These are phyloP conservation scores for Pisolithus marmoratus DNA, from an alignment of 768 basidiomycete species.

Conservation along the genomic window DNA sequence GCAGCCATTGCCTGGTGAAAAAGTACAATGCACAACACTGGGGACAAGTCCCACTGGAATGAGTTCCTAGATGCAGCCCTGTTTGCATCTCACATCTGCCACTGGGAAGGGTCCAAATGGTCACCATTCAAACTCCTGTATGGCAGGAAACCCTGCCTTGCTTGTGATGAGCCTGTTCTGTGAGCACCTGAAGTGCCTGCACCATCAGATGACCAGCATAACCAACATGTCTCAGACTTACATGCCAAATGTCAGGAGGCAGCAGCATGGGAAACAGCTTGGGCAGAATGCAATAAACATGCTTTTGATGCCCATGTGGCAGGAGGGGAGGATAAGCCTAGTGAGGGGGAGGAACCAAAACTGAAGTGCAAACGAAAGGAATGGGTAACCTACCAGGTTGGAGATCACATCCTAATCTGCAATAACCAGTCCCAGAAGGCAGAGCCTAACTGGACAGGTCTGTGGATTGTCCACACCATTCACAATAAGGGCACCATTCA, in stretches of 20 bases:
- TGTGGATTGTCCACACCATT: background rate
- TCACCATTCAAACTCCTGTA: background rate
- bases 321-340: background rate
- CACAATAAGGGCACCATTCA: too few species aligned
- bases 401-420: background rate
- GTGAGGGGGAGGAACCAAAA: background rate
- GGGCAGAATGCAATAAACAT: background rate
- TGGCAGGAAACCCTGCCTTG: background rate
- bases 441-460: background rate
- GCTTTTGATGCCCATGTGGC: background rate
- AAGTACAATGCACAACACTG: too few species aligned
- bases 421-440: background rate
- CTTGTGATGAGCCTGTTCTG: background rate
- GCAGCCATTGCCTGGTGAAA: too few species aligned
- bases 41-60: too few species aligned
- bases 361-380: background rate
- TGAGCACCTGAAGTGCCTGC: background rate
- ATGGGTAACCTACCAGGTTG: background rate
- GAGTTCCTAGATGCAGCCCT: background rate
- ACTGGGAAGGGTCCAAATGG: background rate
- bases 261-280: background rate
- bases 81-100: background rate
- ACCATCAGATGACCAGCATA: background rate
- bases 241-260: background rate
- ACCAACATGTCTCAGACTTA: background rate